Evolutionary conservation across 1,139 yeast species (phyloP).

Genomic region (Nakaseomyces kungkrabaensis): DNA sequence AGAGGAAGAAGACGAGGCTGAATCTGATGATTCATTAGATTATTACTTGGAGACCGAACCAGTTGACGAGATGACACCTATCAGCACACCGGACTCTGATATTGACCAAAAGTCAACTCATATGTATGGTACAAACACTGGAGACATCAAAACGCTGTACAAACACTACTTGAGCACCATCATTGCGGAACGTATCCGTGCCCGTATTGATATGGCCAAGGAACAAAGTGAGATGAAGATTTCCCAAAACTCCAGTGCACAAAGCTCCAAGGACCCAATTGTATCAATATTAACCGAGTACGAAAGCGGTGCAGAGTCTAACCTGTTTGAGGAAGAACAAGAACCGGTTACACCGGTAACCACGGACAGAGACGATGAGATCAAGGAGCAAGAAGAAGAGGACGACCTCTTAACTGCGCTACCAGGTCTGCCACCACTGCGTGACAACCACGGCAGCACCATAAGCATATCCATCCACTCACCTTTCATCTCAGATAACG

Average conservation of each 20-base stretch:
- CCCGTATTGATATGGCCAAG: constrained; percentile 22
- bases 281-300: constrained; percentile 17
- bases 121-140: not conserved
- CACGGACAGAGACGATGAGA: constrained; percentile 4
- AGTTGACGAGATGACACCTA: constrained; percentile 1
- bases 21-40: constrained; percentile 11
- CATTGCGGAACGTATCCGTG: constrained; percentile 20
- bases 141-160: not conserved
- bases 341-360: constrained; percentile 3
- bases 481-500: constrained; percentile 5
- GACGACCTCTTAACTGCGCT: not conserved
- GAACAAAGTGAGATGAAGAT: constrained; percentile 9
- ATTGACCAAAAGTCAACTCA: not conserved
- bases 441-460: constrained; percentile 3
- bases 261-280: constrained; percentile 10
- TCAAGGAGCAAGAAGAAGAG: constrained; percentile 1
- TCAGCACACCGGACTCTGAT: not conserved
- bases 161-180: constrained; percentile 19
- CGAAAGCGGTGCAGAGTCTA: constrained; percentile 6
- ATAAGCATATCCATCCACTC: constrained; percentile 7
- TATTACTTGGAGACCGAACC: constrained; percentile 3
- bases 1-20: constrained; percentile 21
- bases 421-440: not conserved
- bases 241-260: not conserved
- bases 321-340: not conserved